Evolutionary conservation across 2,329 filamentous ascomycete genomes (phyloP), one percentile per base, ranked within the genome.

Genomic region (Aspergillus fumigatiaffinis): DNA sequence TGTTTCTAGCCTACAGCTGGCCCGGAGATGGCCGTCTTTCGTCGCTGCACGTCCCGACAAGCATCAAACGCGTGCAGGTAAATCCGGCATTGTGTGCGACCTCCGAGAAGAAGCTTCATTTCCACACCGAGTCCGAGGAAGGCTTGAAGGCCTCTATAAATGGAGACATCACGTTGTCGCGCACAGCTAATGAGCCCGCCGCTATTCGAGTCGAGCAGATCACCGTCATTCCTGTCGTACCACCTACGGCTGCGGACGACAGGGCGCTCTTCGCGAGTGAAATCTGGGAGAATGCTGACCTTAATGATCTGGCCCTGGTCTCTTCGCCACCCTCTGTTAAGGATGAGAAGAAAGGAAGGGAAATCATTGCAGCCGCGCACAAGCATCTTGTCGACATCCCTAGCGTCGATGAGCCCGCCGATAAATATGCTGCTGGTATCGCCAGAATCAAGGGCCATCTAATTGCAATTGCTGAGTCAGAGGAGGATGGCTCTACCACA

Each of bases 1-100:
- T 70, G 1, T 50, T 64, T 6, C 57, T 59, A 12, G 67, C 73
- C 1, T 68, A 57, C 46, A 55, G 54, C 32, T 53, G 28, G 25
- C 61, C 61, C 17, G 55, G 51, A 17, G 60, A 62, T 51, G 55
- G 50, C 12, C 38, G 51, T 9, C 52, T 62, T 9, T 52, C 42
- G 52, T 55, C 57, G n/a, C 47, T 59, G 9, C 53, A 60, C 42
- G 41, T 50, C n/a, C 48, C 52, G 10, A 49, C 48, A 3, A 12
- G 10, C 3, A 32, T 32, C 29, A 10, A 10, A 12, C 29, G 29
- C 10, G 28, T 54, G 41, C 42, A 48, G 25, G 44, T 54, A 9
- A 54, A 54, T 25, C 52, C 52, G 10, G 44, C 20, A 9, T 52
- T 42, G 32, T 52, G 50, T 42, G 21, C 28, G 21, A 4, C 50